A percentile compares a stretch with the other conserved stretches of the same genome.
These are phyloP conservation scores for Pyronema domesticum DNA, from an alignment of 495 filamentous ascomycete species.

Conservation along the genomic window DNA sequence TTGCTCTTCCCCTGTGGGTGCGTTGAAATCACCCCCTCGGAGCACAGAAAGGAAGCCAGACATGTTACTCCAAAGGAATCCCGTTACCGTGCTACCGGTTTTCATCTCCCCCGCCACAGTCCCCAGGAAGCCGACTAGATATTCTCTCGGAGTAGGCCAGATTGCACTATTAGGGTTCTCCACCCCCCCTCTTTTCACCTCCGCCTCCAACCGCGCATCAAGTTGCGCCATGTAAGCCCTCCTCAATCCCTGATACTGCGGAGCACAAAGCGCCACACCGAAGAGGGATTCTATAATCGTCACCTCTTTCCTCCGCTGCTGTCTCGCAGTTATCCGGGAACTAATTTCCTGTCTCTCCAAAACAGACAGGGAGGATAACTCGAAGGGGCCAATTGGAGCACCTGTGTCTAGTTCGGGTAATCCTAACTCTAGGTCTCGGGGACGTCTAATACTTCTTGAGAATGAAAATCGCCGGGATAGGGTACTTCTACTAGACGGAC, in stretches of 20 bases:
- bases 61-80: not conserved
- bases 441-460: not conserved
- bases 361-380: not conserved
- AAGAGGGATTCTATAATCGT: not conserved
- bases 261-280: not conserved
- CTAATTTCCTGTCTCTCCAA: not conserved
- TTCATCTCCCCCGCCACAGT: not conserved
- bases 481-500: not conserved
- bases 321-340: not conserved
- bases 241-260: not conserved
- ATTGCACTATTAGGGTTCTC: not conserved
- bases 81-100: not conserved
- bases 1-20: not conserved
- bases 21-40: not conserved
- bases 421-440: not conserved
- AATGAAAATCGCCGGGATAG: not conserved
- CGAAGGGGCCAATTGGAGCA: not conserved
- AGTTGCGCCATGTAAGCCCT: constrained; percentile 4
- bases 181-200: not conserved
- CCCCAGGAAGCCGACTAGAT: not conserved
- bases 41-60: not conserved
- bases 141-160: not conserved
- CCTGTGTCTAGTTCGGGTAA: not conserved
- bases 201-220: not conserved
- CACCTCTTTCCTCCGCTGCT: not conserved